Conservation (phyloP, 331 rosid species). For the Stylosanthes scabra region DNA sequence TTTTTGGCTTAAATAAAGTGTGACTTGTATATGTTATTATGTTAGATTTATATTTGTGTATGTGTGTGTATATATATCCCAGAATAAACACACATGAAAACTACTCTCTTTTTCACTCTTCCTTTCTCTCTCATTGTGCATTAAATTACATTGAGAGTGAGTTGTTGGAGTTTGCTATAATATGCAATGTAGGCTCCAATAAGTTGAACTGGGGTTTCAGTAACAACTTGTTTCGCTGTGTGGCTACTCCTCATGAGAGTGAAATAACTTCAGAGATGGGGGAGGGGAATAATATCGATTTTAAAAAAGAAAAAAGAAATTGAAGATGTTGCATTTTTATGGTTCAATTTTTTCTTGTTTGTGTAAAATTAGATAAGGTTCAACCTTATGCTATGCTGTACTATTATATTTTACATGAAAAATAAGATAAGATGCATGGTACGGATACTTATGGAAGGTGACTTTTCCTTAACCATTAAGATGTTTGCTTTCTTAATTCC, state of each 20-base stretch:
- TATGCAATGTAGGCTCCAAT: constrained; percentile 19
- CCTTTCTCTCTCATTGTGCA: constrained; percentile 14
- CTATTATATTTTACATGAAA: too few relatives aligned
- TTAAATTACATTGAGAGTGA: constrained; percentile 42
- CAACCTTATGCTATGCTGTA: too few relatives aligned
- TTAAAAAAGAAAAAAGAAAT: background rate
- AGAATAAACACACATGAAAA: background rate
- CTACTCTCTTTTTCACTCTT: background rate
- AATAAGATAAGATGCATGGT: too few relatives aligned
- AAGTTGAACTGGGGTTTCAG: background rate
- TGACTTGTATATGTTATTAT: constrained; percentile 3
- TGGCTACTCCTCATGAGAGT: background rate
- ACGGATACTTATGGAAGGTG: too few relatives aligned
- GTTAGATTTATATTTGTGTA: too few relatives aligned
- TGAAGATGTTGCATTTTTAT: background rate
- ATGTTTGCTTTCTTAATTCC: too few relatives aligned
- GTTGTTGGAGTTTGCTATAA: constrained; percentile 41
- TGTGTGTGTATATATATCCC: background rate
- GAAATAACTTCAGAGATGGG: background rate
- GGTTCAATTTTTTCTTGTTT: background rate
- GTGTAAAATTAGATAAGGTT: background rate
- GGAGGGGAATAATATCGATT: background rate
- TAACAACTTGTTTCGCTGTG: background rate
- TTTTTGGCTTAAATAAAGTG: background rate
- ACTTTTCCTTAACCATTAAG: too few relatives aligned